phyloP scores from a whole-genome alignment of 768 basidiomycete species.

The Agrocybe pediades region DNA sequence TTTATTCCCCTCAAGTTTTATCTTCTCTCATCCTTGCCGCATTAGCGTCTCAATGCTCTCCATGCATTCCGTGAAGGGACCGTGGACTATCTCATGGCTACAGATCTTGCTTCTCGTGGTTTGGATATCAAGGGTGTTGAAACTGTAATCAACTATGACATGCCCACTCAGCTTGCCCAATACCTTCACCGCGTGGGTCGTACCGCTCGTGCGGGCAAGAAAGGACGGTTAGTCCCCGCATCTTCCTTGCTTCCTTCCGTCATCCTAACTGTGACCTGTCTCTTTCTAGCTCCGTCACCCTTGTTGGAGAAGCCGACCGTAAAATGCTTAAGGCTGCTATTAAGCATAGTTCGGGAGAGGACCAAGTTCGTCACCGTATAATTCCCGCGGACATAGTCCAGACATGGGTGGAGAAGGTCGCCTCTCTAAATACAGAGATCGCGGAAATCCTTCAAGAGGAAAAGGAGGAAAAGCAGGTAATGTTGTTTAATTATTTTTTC shows the following conservation, averaged over 20 bases:
- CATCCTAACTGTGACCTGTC: background rate
- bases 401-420: conserved; percentile 71
- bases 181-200: conserved; percentile 97
- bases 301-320: conserved; percentile 94
- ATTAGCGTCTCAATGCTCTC: conserved; percentile 82
- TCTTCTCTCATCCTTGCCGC: conserved; percentile 2
- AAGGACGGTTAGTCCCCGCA: conserved; percentile 72
- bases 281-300: conserved; percentile 76
- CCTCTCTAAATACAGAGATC: conserved; percentile 75
- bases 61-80: conserved; percentile 84
- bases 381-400: conserved; percentile 75
- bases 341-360: conserved; percentile 78
- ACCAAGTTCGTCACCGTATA: conserved; percentile 87
- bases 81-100: conserved; percentile 94
- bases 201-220: conserved; percentile 92
- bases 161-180: conserved; percentile 90
- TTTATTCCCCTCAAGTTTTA: background rate
- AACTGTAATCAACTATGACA: conserved; percentile 98
- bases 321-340: conserved; percentile 96
- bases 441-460: conserved; percentile 84
- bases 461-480: conserved; percentile 90
- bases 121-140: conserved; percentile 98
- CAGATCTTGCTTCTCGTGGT: conserved; percentile 93
- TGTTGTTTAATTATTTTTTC: conserved; percentile 16
- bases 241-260: background rate